Conservation (phyloP, 495 filamentous ascomycete species). For the Apodospora peruviana region DNA sequence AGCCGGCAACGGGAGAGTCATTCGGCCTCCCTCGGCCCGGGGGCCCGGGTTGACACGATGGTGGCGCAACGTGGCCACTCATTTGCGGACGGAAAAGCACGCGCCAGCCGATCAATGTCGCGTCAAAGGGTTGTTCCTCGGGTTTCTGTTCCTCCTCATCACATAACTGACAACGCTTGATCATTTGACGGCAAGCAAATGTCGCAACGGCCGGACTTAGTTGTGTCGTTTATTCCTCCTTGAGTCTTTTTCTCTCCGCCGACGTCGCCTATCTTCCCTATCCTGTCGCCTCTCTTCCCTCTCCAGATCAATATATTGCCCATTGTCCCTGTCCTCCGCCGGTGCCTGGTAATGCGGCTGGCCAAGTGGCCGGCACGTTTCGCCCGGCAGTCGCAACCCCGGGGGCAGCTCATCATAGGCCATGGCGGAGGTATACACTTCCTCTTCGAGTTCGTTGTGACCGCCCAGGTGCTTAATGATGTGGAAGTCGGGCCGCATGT, state of each 20-base stretch:
- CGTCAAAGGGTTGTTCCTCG: no score
- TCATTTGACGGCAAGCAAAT: no score
- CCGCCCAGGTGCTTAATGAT: constrained; percentile 27
- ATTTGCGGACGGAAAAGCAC: no score
- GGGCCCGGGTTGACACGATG: no score
- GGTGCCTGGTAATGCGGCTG: not conserved
- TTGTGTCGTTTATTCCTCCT: not conserved
- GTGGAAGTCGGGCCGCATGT: constrained; percentile 38
- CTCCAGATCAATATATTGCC: not conserved
- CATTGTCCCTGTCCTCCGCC: not conserved
- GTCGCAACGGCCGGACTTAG: not conserved
- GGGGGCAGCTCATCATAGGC: constrained; percentile 19
- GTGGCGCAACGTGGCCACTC: no score
- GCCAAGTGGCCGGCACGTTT: not conserved
- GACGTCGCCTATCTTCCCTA: not conserved
- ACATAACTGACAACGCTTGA: no score
- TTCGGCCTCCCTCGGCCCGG: no score
- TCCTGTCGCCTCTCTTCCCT: not conserved
- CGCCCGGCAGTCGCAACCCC: constrained; percentile 3
- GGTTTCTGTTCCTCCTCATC: no score
- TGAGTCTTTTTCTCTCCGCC: not conserved
- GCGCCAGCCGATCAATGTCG: no score
- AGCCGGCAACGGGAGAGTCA: no score
- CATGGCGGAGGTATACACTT: constrained; percentile 4
- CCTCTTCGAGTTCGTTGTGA: constrained; percentile 12